Conservation (phyloP, 176 grass and related monocot species). For the Triticum urartu region DNA sequence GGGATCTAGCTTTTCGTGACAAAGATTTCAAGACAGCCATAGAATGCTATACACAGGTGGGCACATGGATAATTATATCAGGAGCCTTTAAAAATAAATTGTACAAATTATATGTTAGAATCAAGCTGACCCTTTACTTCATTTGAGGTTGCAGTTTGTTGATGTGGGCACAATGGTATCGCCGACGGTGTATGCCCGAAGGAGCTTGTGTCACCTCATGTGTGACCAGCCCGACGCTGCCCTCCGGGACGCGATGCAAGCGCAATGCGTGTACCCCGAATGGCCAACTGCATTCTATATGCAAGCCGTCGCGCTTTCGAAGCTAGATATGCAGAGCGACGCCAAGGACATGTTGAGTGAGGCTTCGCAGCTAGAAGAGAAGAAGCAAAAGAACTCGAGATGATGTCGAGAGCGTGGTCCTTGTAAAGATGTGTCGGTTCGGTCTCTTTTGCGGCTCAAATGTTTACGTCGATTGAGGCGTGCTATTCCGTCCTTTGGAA, state of each 20-base stretch:
- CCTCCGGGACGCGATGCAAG: conserved; percentile 93
- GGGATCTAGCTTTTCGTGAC: conserved; percentile 91
- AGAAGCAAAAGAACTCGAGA: conserved; percentile 56
- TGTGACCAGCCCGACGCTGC: conserved; percentile 75
- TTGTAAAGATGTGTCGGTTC: conserved; percentile 22
- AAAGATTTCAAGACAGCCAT: conserved; percentile 97
- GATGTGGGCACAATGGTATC: conserved; percentile 95
- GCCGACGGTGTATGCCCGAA: conserved; percentile 75
- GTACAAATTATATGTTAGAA: not conserved
- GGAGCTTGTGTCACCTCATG: conserved; percentile 92
- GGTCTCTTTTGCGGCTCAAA: conserved; percentile 19
- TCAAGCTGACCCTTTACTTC: not conserved
- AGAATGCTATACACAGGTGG: conserved; percentile 83
- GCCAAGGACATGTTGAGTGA: conserved; percentile 87
- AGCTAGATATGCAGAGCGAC: conserved; percentile 86
- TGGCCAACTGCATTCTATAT: conserved; percentile 98
- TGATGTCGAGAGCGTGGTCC: conserved; percentile 18
- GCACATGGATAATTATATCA: not conserved
- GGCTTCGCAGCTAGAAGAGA: conserved; percentile 83
- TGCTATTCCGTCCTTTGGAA: conserved; percentile 3
- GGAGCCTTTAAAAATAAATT: not conserved
- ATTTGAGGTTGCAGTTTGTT: conserved; percentile 55
- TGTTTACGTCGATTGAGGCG: conserved; percentile 17
- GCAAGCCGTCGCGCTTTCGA: conserved; percentile 83
- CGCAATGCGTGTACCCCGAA: conserved; percentile 77